phyloP scores from a whole-genome alignment of 192 early-diverging fungal species.

The Podila epigama region DNA sequence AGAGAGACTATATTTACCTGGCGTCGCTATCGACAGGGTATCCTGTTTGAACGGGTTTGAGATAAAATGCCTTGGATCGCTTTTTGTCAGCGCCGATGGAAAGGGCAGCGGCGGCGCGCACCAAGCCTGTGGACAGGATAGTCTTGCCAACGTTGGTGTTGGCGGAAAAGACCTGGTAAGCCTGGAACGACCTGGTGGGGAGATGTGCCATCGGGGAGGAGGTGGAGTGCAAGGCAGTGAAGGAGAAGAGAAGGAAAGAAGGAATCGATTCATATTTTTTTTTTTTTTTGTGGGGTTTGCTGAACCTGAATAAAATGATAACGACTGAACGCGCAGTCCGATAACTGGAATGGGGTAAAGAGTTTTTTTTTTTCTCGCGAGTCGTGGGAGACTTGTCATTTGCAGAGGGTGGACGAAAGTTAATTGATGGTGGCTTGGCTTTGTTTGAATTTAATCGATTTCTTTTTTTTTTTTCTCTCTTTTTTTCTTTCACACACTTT shows the following conservation, averaged over 20 bases:
- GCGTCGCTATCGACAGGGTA: constrained; percentile 81
- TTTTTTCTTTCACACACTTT: neutral
- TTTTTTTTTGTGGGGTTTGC: neutral
- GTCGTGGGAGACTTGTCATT: too few relatives aligned
- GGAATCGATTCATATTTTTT: neutral
- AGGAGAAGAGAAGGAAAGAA: neutral
- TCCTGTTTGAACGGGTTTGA: constrained; percentile 88
- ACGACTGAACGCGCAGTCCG: too few relatives aligned
- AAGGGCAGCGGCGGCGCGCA: constrained; percentile 58
- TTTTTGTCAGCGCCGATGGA: constrained; percentile 44
- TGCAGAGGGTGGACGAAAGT: too few relatives aligned
- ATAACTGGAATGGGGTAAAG: too few relatives aligned
- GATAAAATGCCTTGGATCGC: constrained; percentile 63
- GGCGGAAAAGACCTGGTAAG: constrained; percentile 75
- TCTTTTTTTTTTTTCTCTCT: neutral
- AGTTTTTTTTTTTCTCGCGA: too few relatives aligned
- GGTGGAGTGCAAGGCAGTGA: neutral
- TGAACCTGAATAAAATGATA: neutral
- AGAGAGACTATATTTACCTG: constrained; percentile 41
- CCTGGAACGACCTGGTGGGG: constrained; percentile 61
- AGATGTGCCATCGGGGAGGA: constrained; percentile 37
- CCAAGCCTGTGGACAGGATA: constrained; percentile 72
- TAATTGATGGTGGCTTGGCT: too few relatives aligned
- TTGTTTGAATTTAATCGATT: neutral
- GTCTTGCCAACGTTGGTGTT: constrained; percentile 90